Evolutionary conservation across 2,329 filamentous ascomycete genomes (phyloP).

Genomic region (Cladosporium sp.): DNA sequence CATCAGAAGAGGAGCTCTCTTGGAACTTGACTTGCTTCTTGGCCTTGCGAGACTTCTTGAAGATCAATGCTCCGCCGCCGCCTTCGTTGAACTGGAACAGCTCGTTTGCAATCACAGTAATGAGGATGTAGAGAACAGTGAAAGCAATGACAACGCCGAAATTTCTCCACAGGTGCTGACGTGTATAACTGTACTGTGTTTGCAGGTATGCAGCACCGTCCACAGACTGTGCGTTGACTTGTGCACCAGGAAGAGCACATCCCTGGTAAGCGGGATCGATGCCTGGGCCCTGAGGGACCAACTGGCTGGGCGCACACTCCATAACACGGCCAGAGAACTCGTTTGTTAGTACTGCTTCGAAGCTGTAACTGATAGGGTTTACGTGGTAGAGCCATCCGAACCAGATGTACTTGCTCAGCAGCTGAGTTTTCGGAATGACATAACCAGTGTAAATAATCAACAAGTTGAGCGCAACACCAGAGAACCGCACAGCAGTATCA

Average conservation of each 20-base stretch:
- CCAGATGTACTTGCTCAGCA: constrained; percentile 64
- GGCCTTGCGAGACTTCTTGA: constrained; percentile 67
- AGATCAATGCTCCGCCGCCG: constrained; percentile 69
- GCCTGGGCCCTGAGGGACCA: constrained; percentile 62
- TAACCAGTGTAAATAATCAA: constrained; percentile 67
- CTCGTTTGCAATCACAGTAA: constrained; percentile 73
- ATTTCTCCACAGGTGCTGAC: constrained; percentile 68
- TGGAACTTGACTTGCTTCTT: constrained; percentile 58
- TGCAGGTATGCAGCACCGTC: constrained; percentile 58
- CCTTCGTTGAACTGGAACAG: constrained; percentile 62
- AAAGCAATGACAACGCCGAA: constrained; percentile 79
- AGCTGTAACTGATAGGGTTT: constrained; percentile 60
- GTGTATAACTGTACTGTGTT: constrained; percentile 58
- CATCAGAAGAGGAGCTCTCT: constrained; percentile 53
- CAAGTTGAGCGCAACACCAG: constrained; percentile 63
- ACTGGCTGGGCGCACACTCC: constrained; percentile 59
- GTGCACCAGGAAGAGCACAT: constrained; percentile 63
- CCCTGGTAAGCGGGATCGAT: constrained; percentile 60
- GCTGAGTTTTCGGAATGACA: constrained; percentile 65
- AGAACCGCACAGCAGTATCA: constrained; percentile 67
- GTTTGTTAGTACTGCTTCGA: constrained; percentile 68
- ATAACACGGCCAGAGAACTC: constrained; percentile 63
- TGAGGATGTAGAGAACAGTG: constrained; percentile 69
- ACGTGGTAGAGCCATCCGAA: constrained; percentile 63
- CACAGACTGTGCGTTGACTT: constrained; percentile 53